Evolutionary conservation across 2,329 filamentous ascomycete genomes (phyloP).

Genomic region (Hawksworthiomyces lignivorus): DNA sequence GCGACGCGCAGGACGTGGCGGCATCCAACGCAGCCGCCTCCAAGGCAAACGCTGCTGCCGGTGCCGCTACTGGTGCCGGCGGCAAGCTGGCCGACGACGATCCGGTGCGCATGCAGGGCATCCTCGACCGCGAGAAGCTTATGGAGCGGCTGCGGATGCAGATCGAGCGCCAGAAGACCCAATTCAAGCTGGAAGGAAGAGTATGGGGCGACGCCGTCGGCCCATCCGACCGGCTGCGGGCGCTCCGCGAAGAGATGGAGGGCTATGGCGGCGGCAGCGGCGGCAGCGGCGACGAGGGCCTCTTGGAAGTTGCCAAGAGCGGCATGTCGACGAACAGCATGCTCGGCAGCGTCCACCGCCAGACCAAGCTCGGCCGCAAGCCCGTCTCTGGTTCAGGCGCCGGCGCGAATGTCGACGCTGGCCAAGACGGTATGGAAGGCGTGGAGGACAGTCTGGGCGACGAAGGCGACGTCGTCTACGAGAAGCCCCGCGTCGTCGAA

Average conservation of each 20-base stretch:
- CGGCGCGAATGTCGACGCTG: constrained; percentile 20
- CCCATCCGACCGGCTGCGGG: constrained; percentile 85
- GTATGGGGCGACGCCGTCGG: constrained; percentile 76
- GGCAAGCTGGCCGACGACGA: constrained; percentile 54
- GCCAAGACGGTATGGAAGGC: constrained; percentile 41
- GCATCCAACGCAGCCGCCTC: constrained; percentile 63
- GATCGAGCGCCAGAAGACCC: constrained; percentile 92
- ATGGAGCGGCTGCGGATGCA: constrained; percentile 94
- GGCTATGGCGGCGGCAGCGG: constrained; percentile 36
- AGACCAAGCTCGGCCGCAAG: constrained; percentile 48
- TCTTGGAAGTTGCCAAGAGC: background rate
- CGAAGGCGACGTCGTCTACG: constrained; percentile 47
- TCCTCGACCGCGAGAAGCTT: constrained; percentile 82
- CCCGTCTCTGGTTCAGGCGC: constrained; percentile 28
- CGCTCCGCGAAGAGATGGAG: constrained; percentile 93
- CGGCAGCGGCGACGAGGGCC: constrained; percentile 53
- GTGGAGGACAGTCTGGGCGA: constrained; percentile 31
- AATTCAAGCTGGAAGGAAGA: constrained; percentile 92
- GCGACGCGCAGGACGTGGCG: constrained; percentile 92
- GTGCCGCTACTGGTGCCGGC: constrained; percentile 17
- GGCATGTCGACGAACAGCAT: constrained; percentile 50
- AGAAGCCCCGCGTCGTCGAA: constrained; percentile 73
- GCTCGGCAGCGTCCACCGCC: constrained; percentile 62
- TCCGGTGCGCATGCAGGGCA: constrained; percentile 76
- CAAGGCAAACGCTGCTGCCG: constrained; percentile 5